These are phyloP conservation scores for Ceratopteris richardii DNA, from an alignment of 75 land plant genomes.

Conservation along the genomic window DNA sequence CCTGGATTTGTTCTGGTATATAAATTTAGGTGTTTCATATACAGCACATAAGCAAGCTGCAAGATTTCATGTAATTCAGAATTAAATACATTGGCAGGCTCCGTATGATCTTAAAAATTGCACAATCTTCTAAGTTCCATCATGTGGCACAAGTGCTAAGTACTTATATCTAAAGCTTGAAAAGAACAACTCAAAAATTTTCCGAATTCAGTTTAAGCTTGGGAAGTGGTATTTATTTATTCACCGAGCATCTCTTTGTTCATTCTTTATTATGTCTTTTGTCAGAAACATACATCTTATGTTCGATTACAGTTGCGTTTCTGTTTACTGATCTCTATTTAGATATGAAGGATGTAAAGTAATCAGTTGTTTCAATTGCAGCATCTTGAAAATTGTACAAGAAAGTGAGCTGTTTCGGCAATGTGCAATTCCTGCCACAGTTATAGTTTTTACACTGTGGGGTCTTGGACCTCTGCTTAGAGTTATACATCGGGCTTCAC, in stretches of 20 bases:
- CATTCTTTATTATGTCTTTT: background rate
- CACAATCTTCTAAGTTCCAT: too few species aligned
- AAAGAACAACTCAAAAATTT: too few species aligned
- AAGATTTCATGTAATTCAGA: too few species aligned
- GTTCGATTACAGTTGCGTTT: background rate
- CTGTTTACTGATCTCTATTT: background rate
- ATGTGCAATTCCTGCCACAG: slow-evolving; percentile 53
- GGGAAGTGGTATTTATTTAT: background rate
- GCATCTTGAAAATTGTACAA: slow-evolving; percentile 26
- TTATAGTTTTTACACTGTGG: slow-evolving; percentile 68
- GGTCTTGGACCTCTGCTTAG: slow-evolving; percentile 62
- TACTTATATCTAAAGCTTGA: too few species aligned
- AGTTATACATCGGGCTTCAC: slow-evolving; percentile 25
- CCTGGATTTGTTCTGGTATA: too few species aligned
- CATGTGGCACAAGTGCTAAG: too few species aligned
- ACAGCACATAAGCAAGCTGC: too few species aligned
- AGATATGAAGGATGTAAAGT: too few species aligned
- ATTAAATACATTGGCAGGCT: too few species aligned
- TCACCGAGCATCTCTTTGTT: background rate
- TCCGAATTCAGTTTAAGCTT: background rate
- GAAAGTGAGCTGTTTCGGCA: slow-evolving; percentile 34
- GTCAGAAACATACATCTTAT: background rate
- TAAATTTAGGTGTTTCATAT: too few species aligned
- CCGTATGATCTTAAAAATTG: too few species aligned
- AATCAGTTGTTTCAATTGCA: slow-evolving; percentile 24